Evolutionary conservation across 2,329 filamentous ascomycete species (phyloP), one percentile per base, ranked within the genome.

Genomic region (Penicillium digitatum): DNA sequence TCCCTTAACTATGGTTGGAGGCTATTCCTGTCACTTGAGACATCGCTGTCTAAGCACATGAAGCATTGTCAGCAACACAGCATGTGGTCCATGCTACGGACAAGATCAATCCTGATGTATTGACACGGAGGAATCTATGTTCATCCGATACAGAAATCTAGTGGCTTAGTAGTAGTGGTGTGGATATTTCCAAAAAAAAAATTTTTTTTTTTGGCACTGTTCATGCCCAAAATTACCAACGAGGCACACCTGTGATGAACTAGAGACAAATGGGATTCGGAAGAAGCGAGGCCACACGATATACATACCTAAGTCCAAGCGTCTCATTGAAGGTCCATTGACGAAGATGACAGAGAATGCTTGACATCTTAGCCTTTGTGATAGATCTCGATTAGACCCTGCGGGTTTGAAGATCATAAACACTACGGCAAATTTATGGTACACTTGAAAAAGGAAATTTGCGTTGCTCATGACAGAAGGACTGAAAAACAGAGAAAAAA

Each of bases 391-490:
- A 38, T 50, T n/a, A 32, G 32, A 37, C 4, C 18, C n/a, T 29
- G n/a, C 12, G 24, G 11, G 32, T 20, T 48, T 11, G 24, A 52
- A 38, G 18, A 16, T 44, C 42, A 26, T 14, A 34, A 31, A 26
- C n/a, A n/a, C 7, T 27, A 39, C 26, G 31, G 42, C 31, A 31
- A 20, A 46, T 3, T 26, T 54, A 57, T 59, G 49, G 37, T 59
- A 61, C 55, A 62, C 14, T 46, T 29, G 40, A 38, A 53, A 53
- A 51, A 55, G 27, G 38, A 50, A 50, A 35, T 20, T 39, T 34
- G 20, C 2, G 6, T 50, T 34, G 39, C 47, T 45, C 22, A 38
- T 38, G 32, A n/a, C 26, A 24, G 32, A 32, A 31, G 16, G 29
- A 26, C 24, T 37, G 18, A 39, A 27, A 20, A 9, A 18, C 2